Evolutionary conservation across 768 basidiomycete species (phyloP), one percentile per base, ranked within the genome.

Genomic region (Epithele typhae): DNA sequence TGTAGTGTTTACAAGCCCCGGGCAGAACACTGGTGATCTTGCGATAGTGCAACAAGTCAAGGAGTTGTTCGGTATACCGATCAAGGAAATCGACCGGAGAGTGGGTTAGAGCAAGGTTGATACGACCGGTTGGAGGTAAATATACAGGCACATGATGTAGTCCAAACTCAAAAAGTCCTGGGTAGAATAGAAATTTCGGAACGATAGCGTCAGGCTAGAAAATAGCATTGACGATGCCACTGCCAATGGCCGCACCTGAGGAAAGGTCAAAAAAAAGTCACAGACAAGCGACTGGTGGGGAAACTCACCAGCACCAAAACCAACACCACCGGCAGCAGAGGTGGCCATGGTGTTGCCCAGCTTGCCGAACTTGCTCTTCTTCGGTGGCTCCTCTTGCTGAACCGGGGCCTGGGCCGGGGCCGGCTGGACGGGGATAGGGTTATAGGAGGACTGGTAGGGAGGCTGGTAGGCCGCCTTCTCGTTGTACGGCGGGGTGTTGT

Each of bases 261-360:
- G 6, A n/a, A 27, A 21, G 9, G 42, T n/a, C 7, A 7, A 30
- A 14, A 37, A 15, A 50, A 15, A 9, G 18, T 22, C 17, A 48
- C 3, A 17, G 11, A 25, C 35, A 19, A 36, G 7, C 35, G 35
- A 36, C 35, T 14, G 6, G 7, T 36, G 35, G 18, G 17, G 8
- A 17, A 36, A 69, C 78, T 41, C 41, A 81, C 84, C 84, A 48
- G 83, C 84, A 56, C 87, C 87, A 53, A 87, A 87, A 0, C 87
- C 87, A 45, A 81, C 78, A 59, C 87, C 87, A 23, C 86, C 84
- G 15, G 65, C 71, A 27, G 71, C 68, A 14, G 70, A 64, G 14
- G 55, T 60, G 5, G 68, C 68, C 61, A 70, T 63, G 57, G 79
- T 86, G 56, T 76, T 74, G 11, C 79, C 79, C 37, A 79, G 70